A percentile compares a stretch with the other conserved stretches of the same genome.
Conservation (phyloP, 192 early-diverging fungal species). For the Umbelopsis isabellina region DNA sequence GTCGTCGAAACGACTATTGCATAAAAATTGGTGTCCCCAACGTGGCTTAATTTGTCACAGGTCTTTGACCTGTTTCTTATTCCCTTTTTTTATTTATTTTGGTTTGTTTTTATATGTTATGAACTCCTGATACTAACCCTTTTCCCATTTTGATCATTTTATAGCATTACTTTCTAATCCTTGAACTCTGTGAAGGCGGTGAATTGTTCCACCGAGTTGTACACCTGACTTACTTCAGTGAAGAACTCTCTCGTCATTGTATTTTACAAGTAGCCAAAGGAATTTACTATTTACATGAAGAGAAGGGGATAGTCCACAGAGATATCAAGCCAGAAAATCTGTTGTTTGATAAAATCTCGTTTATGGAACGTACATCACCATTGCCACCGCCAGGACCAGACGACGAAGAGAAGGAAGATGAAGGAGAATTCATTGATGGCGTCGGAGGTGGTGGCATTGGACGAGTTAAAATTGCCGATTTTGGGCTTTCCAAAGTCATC, state of each 20-base stretch:
- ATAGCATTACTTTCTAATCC: conserved; percentile 71
- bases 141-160: background rate
- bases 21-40: too few species aligned
- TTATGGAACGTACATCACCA: conserved; percentile 48
- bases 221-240: conserved; percentile 79
- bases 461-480: conserved; percentile 85
- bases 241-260: conserved; percentile 76
- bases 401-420: conserved; percentile 72
- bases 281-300: conserved; percentile 83
- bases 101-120: background rate
- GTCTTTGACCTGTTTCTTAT: background rate
- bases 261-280: conserved; percentile 86
- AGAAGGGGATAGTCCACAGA: conserved; percentile 77
- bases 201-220: conserved; percentile 91
- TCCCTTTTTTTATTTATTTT: conserved; percentile 12
- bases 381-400: conserved; percentile 50
- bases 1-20: too few species aligned
- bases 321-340: conserved; percentile 97
- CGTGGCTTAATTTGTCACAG: background rate
- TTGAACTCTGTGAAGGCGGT: conserved; percentile 84
- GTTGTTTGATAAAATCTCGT: conserved; percentile 72
- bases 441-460: conserved; percentile 86
- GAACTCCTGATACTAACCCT: background rate
- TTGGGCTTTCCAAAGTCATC: conserved; percentile 87
- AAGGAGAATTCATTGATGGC: conserved; percentile 73